phyloP scores from a whole-genome alignment of 2,329 filamentous ascomycete species.

The Penicillium fuscoglaucum region DNA sequence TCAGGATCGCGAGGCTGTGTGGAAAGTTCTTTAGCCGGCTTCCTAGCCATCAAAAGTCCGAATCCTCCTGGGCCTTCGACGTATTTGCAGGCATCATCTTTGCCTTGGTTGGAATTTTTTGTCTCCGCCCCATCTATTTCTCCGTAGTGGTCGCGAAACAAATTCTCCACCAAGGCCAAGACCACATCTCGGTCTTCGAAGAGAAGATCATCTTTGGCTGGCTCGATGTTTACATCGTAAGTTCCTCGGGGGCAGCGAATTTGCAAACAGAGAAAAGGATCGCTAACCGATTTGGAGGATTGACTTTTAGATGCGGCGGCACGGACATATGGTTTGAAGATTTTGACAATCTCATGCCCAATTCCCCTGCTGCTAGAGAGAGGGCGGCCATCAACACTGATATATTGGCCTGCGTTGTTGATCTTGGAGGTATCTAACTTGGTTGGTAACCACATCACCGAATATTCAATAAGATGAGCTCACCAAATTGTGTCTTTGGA shows the following conservation, averaged over 20 bases:
- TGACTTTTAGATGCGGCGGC: constrained; percentile 28
- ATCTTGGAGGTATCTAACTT: constrained; percentile 39
- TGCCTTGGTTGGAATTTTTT: neutral
- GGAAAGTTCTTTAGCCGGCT: neutral
- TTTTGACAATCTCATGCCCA: constrained; percentile 54
- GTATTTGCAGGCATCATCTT: neutral
- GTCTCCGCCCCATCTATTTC: constrained; percentile 15
- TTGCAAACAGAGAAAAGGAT: constrained; percentile 59
- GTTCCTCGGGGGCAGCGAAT: constrained; percentile 54
- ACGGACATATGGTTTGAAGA: constrained; percentile 54
- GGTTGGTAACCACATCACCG: constrained; percentile 21
- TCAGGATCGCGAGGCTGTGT: neutral
- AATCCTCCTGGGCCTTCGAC: neutral
- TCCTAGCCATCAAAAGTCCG: constrained; percentile 18
- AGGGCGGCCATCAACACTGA: constrained; percentile 60
- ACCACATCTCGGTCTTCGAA: constrained; percentile 53
- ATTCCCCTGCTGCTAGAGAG: constrained; percentile 52
- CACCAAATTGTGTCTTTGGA: constrained; percentile 47
- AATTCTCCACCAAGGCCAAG: constrained; percentile 43
- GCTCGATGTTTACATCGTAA: constrained; percentile 65
- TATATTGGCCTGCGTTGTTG: constrained; percentile 47
- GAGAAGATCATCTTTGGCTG: constrained; percentile 62
- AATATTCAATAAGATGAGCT: neutral
- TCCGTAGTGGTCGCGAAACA: constrained; percentile 48
- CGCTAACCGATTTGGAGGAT: constrained; percentile 37